Conservation (phyloP, 192 early-diverging fungal species). For the Chytriomyces sp. region DNA sequence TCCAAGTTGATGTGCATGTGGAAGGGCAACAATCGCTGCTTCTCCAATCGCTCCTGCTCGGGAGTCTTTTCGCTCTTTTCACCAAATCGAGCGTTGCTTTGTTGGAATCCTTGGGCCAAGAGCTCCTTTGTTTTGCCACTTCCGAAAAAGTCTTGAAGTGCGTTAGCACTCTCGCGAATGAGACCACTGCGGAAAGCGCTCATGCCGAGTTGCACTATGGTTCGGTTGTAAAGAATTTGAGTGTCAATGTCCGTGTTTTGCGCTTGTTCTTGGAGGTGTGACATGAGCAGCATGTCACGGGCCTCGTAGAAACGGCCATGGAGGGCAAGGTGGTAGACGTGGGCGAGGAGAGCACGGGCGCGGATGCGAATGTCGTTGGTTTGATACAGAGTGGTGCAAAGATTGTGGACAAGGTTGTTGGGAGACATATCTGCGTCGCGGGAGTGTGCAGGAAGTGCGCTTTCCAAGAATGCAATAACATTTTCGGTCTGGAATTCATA, state of each 20-base stretch:
- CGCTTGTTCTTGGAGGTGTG: constrained; percentile 94
- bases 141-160: constrained; percentile 86
- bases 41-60: constrained; percentile 90
- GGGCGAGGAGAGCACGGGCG: constrained; percentile 93
- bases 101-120: constrained; percentile 82
- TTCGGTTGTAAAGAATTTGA: constrained; percentile 95
- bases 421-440: constrained; percentile 38
- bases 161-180: constrained; percentile 84
- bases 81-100: constrained; percentile 2
- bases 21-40: constrained; percentile 96
- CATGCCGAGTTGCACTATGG: constrained; percentile 93
- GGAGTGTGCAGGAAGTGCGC: constrained; percentile 39
- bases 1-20: constrained; percentile 99
- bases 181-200: constrained; percentile 94
- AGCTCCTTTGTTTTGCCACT: constrained; percentile 88
- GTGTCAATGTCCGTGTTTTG: constrained; percentile 85
- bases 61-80: constrained; percentile 80
- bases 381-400: constrained; percentile 91
- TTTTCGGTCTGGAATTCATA: constrained; percentile 69
- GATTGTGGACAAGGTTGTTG: constrained; percentile 69
- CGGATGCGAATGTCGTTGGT: constrained; percentile 80
- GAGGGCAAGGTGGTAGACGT: constrained; percentile 96
- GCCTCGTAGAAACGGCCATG: constrained; percentile 93
- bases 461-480: constrained; percentile 78
- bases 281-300: constrained; percentile 97